phyloP scores from a whole-genome alignment of 257 asterid genomes.

The Vinca minor region DNA sequence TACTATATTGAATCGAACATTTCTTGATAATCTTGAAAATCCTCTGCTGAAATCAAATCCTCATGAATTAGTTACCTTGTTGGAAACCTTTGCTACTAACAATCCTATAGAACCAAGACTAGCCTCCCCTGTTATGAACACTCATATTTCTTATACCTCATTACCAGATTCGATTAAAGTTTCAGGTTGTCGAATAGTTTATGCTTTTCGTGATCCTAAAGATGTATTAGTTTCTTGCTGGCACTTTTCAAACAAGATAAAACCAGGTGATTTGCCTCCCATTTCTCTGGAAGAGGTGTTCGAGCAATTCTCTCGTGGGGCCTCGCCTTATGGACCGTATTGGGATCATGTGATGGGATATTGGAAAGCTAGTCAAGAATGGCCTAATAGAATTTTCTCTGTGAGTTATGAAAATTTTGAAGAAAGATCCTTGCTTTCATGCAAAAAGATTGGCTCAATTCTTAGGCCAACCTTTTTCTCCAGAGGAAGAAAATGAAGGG shows the following conservation, averaged over 20 bases:
- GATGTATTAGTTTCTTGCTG: slow-evolving; percentile 42
- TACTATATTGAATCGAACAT: slow-evolving; percentile 6
- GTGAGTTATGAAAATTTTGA: slow-evolving; percentile 23
- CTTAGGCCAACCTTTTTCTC: slow-evolving; percentile 13
- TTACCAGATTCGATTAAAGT: slow-evolving; percentile 11
- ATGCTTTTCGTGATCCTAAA: slow-evolving; percentile 26
- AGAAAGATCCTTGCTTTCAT: slow-evolving; percentile 15
- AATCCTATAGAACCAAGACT: slow-evolving; percentile 21
- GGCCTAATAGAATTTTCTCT: slow-evolving; percentile 11
- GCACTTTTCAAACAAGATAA: slow-evolving; percentile 35
- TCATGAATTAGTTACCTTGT: slow-evolving; percentile 17
- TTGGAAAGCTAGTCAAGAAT: slow-evolving; percentile 24
- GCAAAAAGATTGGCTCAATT: slow-evolving; percentile 17
- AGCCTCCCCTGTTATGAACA: slow-evolving; percentile 11
- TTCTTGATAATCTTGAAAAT: neutral
- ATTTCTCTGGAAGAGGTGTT: slow-evolving; percentile 29
- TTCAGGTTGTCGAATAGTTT: slow-evolving; percentile 19
- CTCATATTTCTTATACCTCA: slow-evolving; percentile 19
- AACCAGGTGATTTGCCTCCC: slow-evolving; percentile 10
- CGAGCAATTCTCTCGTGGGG: slow-evolving; percentile 29
- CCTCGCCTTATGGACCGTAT: slow-evolving; percentile 35
- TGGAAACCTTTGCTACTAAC: slow-evolving; percentile 18
- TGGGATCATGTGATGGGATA: slow-evolving; percentile 45
- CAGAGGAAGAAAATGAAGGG: slow-evolving; percentile 15
- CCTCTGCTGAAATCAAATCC: slow-evolving; percentile 26